Evolutionary conservation across 495 filamentous ascomycete genomes (phyloP).

Genomic region (Lophiostoma macrostomum): DNA sequence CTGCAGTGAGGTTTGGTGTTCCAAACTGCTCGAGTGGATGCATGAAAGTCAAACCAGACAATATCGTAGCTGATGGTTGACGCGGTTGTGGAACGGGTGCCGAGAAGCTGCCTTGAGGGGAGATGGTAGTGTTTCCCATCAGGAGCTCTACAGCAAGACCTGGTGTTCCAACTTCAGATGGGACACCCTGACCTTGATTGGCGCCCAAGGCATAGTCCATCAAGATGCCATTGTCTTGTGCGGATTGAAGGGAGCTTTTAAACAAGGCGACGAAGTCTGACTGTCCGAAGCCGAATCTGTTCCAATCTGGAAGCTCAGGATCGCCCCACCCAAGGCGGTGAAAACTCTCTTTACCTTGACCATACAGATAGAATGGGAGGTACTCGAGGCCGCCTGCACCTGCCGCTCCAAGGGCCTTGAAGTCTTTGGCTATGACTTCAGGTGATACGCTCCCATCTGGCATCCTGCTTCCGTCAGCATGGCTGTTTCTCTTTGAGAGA

Average conservation of each 20-base stretch:
- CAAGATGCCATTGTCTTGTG: constrained; percentile 42
- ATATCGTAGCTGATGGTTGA: neutral
- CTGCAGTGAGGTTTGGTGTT: constrained; percentile 14
- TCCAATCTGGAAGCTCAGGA: constrained; percentile 41
- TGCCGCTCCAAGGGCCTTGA: constrained; percentile 37
- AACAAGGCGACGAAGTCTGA: constrained; percentile 44
- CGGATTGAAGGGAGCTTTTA: constrained; percentile 40
- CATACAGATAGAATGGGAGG: constrained; percentile 46
- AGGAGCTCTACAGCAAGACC: constrained; percentile 13
- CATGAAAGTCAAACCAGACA: constrained; percentile 10
- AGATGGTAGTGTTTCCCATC: constrained; percentile 11
- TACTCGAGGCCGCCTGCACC: constrained; percentile 49
- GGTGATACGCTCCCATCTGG: constrained; percentile 46
- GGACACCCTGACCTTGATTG: constrained; percentile 51
- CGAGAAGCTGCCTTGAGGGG: constrained; percentile 1
- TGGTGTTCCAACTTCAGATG: constrained; percentile 31
- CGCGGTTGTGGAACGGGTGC: constrained; percentile 5
- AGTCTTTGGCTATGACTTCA: constrained; percentile 37
- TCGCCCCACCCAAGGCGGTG: neutral
- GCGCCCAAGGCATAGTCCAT: constrained; percentile 53
- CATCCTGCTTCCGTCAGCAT: constrained; percentile 37
- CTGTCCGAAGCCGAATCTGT: constrained; percentile 49
- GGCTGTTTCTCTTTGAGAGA: neutral
- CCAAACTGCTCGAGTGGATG: constrained; percentile 5
- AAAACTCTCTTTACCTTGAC: constrained; percentile 10